A percentile compares a stretch with the other conserved stretches of the same genome.
These are phyloP conservation scores for Suhomyces yuchorum DNA, from an alignment of 1,139 yeast genomes.

Conservation along the genomic window DNA sequence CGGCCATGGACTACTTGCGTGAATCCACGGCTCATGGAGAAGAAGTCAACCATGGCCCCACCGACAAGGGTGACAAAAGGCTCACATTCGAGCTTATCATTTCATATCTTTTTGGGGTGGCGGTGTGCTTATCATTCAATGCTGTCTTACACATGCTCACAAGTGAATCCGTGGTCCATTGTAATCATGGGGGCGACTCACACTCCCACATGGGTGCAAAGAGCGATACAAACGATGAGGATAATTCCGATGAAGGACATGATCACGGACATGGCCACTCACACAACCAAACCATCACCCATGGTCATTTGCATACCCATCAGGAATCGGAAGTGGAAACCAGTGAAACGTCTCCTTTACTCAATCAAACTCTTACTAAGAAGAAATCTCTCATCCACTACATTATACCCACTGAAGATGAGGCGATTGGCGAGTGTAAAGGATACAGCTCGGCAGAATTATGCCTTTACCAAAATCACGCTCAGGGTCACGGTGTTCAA, in stretches of 20 bases:
- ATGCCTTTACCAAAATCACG: slow-evolving; percentile 19
- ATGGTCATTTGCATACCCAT: slow-evolving; percentile 11
- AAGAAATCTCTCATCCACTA: slow-evolving; percentile 32
- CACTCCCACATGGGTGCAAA: not conserved
- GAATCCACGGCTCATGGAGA: slow-evolving; percentile 24
- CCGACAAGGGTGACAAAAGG: slow-evolving; percentile 14
- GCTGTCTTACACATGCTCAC: slow-evolving; percentile 69
- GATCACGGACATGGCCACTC: slow-evolving; percentile 4
- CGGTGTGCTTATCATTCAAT: slow-evolving; percentile 62
- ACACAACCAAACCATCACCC: not conserved
- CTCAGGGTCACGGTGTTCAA: slow-evolving; percentile 9
- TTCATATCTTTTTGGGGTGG: slow-evolving; percentile 60
- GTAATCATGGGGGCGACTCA: slow-evolving; percentile 58
- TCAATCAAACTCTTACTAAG: slow-evolving; percentile 12
- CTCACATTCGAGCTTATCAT: slow-evolving; percentile 44
- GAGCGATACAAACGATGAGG: slow-evolving; percentile 3
- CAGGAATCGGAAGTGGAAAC: slow-evolving; percentile 1
- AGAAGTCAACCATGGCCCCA: not conserved
- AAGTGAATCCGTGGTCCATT: slow-evolving; percentile 82
- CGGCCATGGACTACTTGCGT: slow-evolving; percentile 46
- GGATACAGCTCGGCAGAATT: slow-evolving; percentile 54
- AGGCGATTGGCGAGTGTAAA: slow-evolving; percentile 50
- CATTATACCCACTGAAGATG: slow-evolving; percentile 25
- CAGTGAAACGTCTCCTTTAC: slow-evolving; percentile 17
- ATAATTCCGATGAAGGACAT: slow-evolving; percentile 13